These are phyloP conservation scores for Zygnema cylindricum DNA, from an alignment of 139 green algal species.

Conservation along the genomic window DNA sequence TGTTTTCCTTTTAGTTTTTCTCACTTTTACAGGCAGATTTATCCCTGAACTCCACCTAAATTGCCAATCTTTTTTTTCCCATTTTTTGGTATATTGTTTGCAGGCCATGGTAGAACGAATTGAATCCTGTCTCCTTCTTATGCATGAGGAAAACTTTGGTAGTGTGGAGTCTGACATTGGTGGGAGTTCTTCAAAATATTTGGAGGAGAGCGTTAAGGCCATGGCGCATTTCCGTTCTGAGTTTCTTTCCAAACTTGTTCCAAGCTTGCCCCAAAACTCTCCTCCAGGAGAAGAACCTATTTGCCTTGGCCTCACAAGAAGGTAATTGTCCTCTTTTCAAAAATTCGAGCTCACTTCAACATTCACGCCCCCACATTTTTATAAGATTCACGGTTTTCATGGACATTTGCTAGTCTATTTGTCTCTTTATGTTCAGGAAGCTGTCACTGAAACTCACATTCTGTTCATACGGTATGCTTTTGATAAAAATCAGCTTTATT, in stretches of 20 bases:
- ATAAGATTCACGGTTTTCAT: too few species aligned
- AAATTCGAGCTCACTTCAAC: too few species aligned
- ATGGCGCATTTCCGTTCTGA: slow-evolving; percentile 77
- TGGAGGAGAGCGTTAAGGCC: slow-evolving; percentile 70
- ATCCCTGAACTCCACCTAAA: too few species aligned
- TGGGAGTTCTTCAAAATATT: slow-evolving; percentile 75
- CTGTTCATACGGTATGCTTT: too few species aligned
- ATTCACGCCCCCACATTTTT: too few species aligned
- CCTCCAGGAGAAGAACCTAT: slow-evolving; percentile 18
- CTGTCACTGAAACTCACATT: too few species aligned
- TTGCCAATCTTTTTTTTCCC: slow-evolving; percentile 5
- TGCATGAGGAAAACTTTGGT: slow-evolving; percentile 56
- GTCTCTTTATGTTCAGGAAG: too few species aligned
- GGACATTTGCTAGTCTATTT: too few species aligned
- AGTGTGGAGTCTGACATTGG: slow-evolving; percentile 30
- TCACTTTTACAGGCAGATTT: too few species aligned
- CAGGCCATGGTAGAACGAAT: slow-evolving; percentile 58
- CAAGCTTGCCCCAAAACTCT: neutral
- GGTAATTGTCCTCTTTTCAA: too few species aligned
- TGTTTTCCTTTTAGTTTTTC: too few species aligned
- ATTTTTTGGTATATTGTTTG: neutral
- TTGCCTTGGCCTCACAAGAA: slow-evolving; percentile 4
- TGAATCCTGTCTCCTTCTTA: slow-evolving; percentile 53
- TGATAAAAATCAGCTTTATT: too few species aligned
- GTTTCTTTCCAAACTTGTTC: slow-evolving; percentile 71